phyloP scores from a whole-genome alignment of 768 basidiomycete species.

The Mycena haematopus region DNA sequence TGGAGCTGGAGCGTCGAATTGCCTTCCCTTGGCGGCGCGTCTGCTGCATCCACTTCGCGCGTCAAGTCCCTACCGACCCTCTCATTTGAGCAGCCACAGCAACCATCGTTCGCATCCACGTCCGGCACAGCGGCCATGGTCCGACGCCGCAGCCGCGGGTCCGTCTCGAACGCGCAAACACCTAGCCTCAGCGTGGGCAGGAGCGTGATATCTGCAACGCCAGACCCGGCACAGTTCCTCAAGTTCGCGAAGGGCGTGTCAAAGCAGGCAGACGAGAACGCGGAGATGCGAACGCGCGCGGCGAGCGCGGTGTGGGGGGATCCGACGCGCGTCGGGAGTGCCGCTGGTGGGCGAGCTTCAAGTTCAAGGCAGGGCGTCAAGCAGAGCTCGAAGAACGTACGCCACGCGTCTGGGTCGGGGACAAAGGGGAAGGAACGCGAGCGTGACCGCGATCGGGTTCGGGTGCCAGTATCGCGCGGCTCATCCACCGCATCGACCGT shows the following conservation, averaged over 20 bases:
- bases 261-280: conserved; percentile 23
- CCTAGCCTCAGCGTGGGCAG: neutral
- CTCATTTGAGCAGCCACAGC: neutral
- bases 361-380: conserved; percentile 10
- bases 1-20: neutral
- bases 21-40: neutral
- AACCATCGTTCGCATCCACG: neutral
- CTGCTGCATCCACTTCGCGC: conserved; percentile 7
- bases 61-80: neutral
- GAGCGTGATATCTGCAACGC: neutral
- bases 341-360: neutral
- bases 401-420: neutral
- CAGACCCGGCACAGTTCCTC: conserved; percentile 8
- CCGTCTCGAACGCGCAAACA: neutral
- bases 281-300: conserved; percentile 8
- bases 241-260: conserved; percentile 16
- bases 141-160: conserved; percentile 1
- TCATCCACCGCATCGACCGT: neutral
- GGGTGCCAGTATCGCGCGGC: neutral
- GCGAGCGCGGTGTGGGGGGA: neutral
- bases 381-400: conserved; percentile 12
- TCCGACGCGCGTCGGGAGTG: neutral
- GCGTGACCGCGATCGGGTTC: neutral
- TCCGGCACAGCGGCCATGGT: neutral
- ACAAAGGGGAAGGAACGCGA: conserved; percentile 20